Evolutionary conservation across 305 asterid species (phyloP), one percentile per base, ranked within the genome.

Genomic region (Caryopteris hybrid): DNA sequence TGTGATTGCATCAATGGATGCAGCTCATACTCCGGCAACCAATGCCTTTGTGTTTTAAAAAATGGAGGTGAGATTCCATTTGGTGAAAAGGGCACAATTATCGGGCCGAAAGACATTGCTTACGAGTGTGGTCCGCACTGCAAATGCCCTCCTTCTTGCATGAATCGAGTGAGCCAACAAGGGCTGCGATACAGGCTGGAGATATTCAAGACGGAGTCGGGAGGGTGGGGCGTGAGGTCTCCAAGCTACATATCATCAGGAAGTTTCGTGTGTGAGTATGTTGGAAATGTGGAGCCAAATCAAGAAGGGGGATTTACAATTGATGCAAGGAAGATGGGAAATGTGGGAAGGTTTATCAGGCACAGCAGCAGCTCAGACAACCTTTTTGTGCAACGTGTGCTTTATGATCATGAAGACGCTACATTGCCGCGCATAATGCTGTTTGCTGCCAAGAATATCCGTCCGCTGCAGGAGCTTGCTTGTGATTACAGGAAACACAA

Each of bases 211-310:
- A 87, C 93, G 0, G 76, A 78, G 54, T 63, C 74, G 2, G 63
- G 88, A 55, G 89, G 82, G 27, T 90, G 95, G 97, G 89, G 91
- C 12, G 91, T 90, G 39, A 85, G 96, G 73, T 78, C 93, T n/a
- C 62, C 74, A 9, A 59, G 70, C 58, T 82, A 77, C 23, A 86
- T 90, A 34, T 69, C 93, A 48, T 84, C 88, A 0, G 95, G 97
- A 54, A 84, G 83, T 38, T 90, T 90, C 31, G 77, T 90, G 25
- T 90, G 97, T 11, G 95, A 88, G 61, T 90, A 79, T 68, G 76
- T 74, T 12, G 97, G 95, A 52, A 84, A 78, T 61, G 76, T 90
- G 76, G 74, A 76, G 6, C 79, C 61, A 63, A 85, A 86, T 21
- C 80, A 71, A 63, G 68, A 61, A 65, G 84, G 42, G 4, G 17